Evolutionary conservation across 2,329 filamentous ascomycete species (phyloP).

Genomic region (Fusarium virguliforme): DNA sequence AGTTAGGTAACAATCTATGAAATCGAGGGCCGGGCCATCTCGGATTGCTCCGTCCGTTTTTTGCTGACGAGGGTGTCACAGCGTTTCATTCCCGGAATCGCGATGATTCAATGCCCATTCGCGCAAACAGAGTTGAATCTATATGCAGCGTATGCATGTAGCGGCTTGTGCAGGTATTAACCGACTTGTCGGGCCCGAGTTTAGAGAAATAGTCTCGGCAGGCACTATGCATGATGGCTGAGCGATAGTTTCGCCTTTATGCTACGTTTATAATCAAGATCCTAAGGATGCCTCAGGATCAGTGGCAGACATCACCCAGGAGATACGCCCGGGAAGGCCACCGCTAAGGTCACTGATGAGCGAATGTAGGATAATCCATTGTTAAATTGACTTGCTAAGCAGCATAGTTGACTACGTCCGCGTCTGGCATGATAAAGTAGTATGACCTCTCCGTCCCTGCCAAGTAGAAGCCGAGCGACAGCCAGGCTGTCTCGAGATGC

Average conservation of each 20-base stretch:
- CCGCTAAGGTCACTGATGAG: not conserved
- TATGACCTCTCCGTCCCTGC: not conserved
- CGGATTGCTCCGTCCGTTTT: constrained; percentile 1
- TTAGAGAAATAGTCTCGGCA: not conserved
- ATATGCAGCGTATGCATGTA: not conserved
- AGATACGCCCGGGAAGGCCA: not conserved
- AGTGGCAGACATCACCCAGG: not conserved
- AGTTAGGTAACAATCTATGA: not conserved
- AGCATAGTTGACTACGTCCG: not conserved
- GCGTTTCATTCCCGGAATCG: not conserved
- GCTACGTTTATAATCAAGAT: not conserved
- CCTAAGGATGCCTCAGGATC: not conserved
- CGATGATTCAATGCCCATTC: not conserved
- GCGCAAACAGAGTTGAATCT: not conserved
- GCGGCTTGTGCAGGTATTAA: not conserved
- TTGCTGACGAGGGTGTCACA: not conserved
- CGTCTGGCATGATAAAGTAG: not conserved
- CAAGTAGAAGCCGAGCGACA: not conserved
- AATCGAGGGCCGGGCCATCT: not conserved
- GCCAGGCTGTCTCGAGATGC: not conserved
- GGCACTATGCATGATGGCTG: not conserved
- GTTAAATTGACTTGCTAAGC: not conserved
- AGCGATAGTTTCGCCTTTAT: not conserved
- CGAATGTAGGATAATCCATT: not conserved
- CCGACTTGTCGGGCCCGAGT: not conserved